Base-by-base conservation (phyloP, 148 eudicot genomes). In the Rhododendron williamsianum region DNA sequence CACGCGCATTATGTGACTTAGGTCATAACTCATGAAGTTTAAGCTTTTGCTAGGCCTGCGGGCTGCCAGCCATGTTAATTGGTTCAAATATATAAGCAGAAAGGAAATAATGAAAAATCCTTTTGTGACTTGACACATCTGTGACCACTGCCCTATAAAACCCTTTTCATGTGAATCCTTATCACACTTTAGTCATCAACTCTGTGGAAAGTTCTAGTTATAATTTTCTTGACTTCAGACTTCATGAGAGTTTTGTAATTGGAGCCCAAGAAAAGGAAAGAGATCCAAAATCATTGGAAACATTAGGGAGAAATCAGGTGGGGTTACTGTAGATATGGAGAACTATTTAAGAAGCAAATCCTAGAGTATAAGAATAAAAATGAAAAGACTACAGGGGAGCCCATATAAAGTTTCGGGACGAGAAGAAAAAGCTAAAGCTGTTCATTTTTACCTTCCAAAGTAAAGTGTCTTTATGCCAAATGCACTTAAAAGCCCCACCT, bases 401-500 rank as follows among this genome's bases (percentile, higher is more conserved):
- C 83, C 36, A 79, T 9, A 18, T 56, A 41, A 23, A 56, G 56
- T 48, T 25, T 45, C 12, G 11, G 10, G 16, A 81, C 27, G 41
- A 21, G 38, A 77, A 43, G 82, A 83, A 48, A 83, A 67, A 58
- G 73, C 78, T 41, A 58, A 65, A 46, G 77, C 76, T 21, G 67
- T 25, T 30, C 65, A 78, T 23, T 81, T 71, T 85, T 87, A 96
- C 98, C 98, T 93, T 91, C 95, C 98, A 84, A 96, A 91, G 87
- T 96, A 96, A 21, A 96, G 93, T 85, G 91, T 94, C 93, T 96
- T 96, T 87, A 96, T 96, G 49, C 89, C 84, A 84, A 81, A 96
- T 46, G 98, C 98, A 89, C 98, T 94, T 82, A 94, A 89, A 76
- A 96, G 91, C 49, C 98, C 98, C 85, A 90, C 93, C 98, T 96